These are phyloP conservation scores for Thalassiosira oceanica DNA, from an alignment of 352 stramenopile species.

Conservation along the genomic window DNA sequence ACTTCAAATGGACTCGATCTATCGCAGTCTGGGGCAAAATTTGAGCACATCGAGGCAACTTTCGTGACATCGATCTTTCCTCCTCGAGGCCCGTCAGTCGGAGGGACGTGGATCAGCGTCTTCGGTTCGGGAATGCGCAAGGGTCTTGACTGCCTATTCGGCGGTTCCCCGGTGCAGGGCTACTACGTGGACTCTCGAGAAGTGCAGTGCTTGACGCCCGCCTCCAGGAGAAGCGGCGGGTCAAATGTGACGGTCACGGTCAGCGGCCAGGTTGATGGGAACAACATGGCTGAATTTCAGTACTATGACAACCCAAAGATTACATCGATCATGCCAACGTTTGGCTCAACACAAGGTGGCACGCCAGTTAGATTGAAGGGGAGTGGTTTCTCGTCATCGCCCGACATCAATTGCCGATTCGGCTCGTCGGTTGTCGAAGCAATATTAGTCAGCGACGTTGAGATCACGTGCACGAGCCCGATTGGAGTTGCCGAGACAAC, in stretches of 20 bases:
- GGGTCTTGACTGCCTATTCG: slow-evolving; percentile 68
- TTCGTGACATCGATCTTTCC: slow-evolving; percentile 25
- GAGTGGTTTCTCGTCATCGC: slow-evolving; percentile 31
- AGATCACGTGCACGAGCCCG: slow-evolving; percentile 32
- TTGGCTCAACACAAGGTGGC: slow-evolving; percentile 40
- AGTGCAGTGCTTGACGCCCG: slow-evolving; percentile 56
- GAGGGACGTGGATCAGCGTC: slow-evolving; percentile 38
- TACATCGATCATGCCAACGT: slow-evolving; percentile 34
- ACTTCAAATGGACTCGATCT: slow-evolving; percentile 46
- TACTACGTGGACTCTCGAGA: slow-evolving; percentile 49
- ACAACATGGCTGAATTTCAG: slow-evolving; percentile 77
- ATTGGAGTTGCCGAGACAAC: slow-evolving; percentile 19
- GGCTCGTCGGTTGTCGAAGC: slow-evolving; percentile 14
- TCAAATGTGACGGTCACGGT: slow-evolving; percentile 82
- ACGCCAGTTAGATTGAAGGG: slow-evolving; percentile 41
- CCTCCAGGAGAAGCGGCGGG: slow-evolving; percentile 1
- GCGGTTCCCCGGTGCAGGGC: slow-evolving; percentile 23
- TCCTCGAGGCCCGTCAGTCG: slow-evolving; percentile 18
- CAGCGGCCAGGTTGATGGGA: slow-evolving; percentile 87
- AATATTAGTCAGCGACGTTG: slow-evolving; percentile 25
- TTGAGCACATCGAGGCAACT: slow-evolving; percentile 27
- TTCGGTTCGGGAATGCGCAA: slow-evolving; percentile 48
- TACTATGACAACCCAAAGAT: slow-evolving; percentile 68
- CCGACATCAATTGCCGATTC: slow-evolving; percentile 53
- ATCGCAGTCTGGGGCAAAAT: slow-evolving; percentile 16